Base-by-base conservation (phyloP, 2,329 filamentous ascomycete species). In the Neopestalotiopsis rosae region DNA sequence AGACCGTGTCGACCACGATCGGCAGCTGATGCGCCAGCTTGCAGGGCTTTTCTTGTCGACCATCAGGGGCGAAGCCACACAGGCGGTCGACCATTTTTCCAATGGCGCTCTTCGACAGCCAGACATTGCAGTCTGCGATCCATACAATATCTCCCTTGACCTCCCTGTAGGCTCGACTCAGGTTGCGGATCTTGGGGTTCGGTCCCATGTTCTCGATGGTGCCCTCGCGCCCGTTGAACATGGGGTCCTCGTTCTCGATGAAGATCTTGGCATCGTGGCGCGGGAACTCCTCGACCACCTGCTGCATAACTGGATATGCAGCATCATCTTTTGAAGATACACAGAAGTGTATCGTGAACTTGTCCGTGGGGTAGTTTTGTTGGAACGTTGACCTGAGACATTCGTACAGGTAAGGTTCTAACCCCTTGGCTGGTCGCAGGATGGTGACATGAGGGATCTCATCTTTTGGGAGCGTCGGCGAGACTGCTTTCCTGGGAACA, bases 171-270 rank as follows among this genome's bases (percentile, higher is more conserved):
- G 94, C 95, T 58, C 94, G 89, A 78, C 95, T 98, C 86, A 98
- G 94, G 79, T 99, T 99, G 65, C 96, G 88, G 74, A 99, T 97
- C 84, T 99, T 99, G n/a, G 96, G 96, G 76, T 99, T 99, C 1
- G 96, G 96, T 0, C 97, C 97, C 68, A 98, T 86, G 68, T 89
- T 86, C 71, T 87, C 81, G 64, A 81, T 75, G 61, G 85, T 81
- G 66, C 85, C 86, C 12, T 81, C 80, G 40, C 83, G 75, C 38
- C 86, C 87, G 66, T 89, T 87, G 9, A 97, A 83, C 38, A 89
- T 79, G 0, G 92, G 89, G 77, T 97, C 94, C 69, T 97, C 92
- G 64, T 92, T 89, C 82, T 98, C 95, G 62, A 98, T 85, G 12
- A 95, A 86, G 3, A 98, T 85, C 66, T 86, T 87, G 1, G 90